A percentile compares a stretch with the other conserved stretches of the same genome.
phyloP scores from a whole-genome alignment of 1,139 yeast species.

The Geotrichum phurueaensis region DNA sequence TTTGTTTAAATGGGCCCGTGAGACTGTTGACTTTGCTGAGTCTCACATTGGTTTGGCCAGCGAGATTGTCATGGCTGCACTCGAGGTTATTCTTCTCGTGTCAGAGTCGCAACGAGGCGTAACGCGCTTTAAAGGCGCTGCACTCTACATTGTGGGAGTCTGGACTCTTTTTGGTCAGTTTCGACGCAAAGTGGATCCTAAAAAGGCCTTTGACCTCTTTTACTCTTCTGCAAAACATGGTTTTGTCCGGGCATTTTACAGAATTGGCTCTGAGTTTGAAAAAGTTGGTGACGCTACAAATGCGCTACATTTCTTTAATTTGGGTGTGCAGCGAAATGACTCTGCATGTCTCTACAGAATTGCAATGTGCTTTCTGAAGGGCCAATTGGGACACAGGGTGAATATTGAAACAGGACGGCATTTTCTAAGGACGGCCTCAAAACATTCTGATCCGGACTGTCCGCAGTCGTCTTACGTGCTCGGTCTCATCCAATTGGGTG shows the following conservation, averaged over 20 bases:
- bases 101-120: conserved; percentile 20
- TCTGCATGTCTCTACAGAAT: conserved; percentile 22
- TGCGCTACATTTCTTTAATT: conserved; percentile 16
- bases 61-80: conserved; percentile 26
- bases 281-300: conserved; percentile 14
- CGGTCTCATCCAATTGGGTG: conserved; percentile 36
- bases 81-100: conserved; percentile 25
- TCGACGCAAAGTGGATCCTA: conserved; percentile 21
- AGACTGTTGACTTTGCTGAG: conserved; percentile 30
- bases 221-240: conserved; percentile 31
- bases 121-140: conserved; percentile 28
- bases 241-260: conserved; percentile 33
- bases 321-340: conserved; percentile 17
- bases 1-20: conserved; percentile 32
- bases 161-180: conserved; percentile 32
- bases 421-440: conserved; percentile 30
- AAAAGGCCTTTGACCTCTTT: conserved; percentile 29
- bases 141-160: conserved; percentile 30
- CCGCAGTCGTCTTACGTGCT: conserved; percentile 37
- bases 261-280: conserved; percentile 31
- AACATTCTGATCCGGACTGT: conserved; percentile 35
- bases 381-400: conserved; percentile 29
- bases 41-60: conserved; percentile 27
- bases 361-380: conserved; percentile 35
- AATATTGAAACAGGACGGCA: conserved; percentile 29